These are phyloP conservation scores for Malus hybrid DNA, from an alignment of 331 rosid genomes.

Conservation along the genomic window DNA sequence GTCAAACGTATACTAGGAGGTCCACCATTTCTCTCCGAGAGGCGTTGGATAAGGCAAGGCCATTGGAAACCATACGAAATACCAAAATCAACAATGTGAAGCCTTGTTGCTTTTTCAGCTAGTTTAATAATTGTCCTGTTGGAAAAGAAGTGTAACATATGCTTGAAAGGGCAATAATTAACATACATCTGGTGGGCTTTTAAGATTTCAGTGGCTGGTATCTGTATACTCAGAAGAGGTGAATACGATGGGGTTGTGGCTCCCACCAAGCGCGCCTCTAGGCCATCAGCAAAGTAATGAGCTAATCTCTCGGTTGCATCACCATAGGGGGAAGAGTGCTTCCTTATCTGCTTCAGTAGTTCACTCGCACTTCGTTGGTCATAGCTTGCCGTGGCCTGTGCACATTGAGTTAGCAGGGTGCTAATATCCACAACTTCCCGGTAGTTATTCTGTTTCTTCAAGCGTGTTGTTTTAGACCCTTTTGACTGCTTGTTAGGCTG, in stretches of 20 bases:
- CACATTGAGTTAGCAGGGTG: conserved; percentile 19
- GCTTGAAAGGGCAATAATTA: conserved; percentile 21
- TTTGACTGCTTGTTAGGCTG: conserved; percentile 8
- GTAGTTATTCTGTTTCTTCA: conserved; percentile 13
- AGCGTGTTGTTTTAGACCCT: conserved; percentile 7
- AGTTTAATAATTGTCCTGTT: no score
- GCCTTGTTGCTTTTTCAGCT: no score
- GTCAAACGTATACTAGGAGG: no score
- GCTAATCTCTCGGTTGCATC: conserved; percentile 25
- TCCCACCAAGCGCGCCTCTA: conserved; percentile 23
- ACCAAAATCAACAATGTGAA: no score
- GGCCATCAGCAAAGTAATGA: conserved; percentile 22
- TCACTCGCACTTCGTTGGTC: conserved; percentile 12
- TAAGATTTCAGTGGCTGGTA: conserved; percentile 11
- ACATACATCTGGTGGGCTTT: conserved; percentile 10
- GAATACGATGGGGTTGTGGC: neutral
- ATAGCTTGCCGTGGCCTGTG: conserved; percentile 19
- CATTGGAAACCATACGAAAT: no score
- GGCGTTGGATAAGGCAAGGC: no score
- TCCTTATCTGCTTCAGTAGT: conserved; percentile 22
- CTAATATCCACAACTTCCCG: conserved; percentile 17
- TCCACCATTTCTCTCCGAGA: no score
- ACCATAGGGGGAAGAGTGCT: conserved; percentile 18
- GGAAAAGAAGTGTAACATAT: neutral
- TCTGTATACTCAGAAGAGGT: neutral